Base-by-base conservation (phyloP, 169 alveolate genomes). In the Plasmodium knowlesi region DNA sequence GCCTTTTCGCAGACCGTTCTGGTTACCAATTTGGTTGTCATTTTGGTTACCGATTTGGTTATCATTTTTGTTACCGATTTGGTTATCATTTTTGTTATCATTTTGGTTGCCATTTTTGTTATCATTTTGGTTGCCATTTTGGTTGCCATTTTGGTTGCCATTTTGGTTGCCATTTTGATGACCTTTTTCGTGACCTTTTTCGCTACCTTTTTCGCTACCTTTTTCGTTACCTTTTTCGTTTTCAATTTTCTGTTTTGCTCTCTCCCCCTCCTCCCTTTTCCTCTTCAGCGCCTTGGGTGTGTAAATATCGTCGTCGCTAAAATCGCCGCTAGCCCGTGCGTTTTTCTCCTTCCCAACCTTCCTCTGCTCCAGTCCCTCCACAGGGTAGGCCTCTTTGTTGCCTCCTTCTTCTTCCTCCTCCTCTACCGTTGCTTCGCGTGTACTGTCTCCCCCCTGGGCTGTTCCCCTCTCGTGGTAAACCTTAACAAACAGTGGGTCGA, bases 231-330 rank as follows among this genome's bases (percentile, higher is more conserved):
- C 83, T 3, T 14, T 12, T 8, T 43, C 50, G 22, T 10, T 22
- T 5, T 70, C 3, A 84, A 2, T 84, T 50, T 41, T 50, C 61
- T 34, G 74, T 28, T 85, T 85, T 10, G 46, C 78, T 74, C 19
- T 61, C 32, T 30, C 78, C 34, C 67, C 57, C 61, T 85, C 57
- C 22, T 85, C 80, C 19, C 80, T 85, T 32, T 76, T 73, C 76
- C 74, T 46, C 41, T 85, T 85, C 5, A 85, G 61, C 30, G 78
- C 57, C 78, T 85, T 85, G 4, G 93, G 85, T 22, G 84, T 85
- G 61, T 85, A 85, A 30, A 85, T 85, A 46, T 54, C 93, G 41
- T 85, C 93, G 61, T 85, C 85, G 67, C 93, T 85, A 9, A 61
- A 61, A 14, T 61, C 74, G 9, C 12, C 74, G 74, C 74, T 61